A percentile compares a stretch with the other conserved stretches of the same genome.
phyloP scores from a whole-genome alignment of 495 filamentous ascomycete genomes.

The Talaromyces thailandensis region DNA sequence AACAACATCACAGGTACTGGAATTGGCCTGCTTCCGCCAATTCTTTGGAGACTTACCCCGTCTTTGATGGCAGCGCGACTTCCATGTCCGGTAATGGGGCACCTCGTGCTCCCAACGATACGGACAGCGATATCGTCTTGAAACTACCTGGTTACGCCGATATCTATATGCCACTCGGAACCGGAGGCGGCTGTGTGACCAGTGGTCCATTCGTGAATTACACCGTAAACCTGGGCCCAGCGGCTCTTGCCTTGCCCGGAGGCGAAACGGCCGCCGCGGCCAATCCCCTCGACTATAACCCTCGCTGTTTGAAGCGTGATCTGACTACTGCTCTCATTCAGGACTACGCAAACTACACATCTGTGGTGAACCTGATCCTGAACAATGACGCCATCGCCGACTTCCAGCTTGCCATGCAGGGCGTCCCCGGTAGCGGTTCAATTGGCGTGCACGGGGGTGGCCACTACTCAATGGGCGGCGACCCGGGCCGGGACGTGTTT shows the following conservation, averaged over 20 bases:
- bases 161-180: constrained; percentile 33
- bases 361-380: constrained; percentile 37
- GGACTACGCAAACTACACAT: constrained; percentile 41
- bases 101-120: constrained; percentile 11
- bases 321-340: constrained; percentile 38
- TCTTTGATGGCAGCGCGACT: constrained; percentile 54
- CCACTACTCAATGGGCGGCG: constrained; percentile 55
- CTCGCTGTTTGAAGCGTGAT: constrained; percentile 59
- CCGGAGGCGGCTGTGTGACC: constrained; percentile 56
- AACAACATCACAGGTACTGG: constrained; percentile 40
- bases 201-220: constrained; percentile 49
- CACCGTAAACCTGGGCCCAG: constrained; percentile 44
- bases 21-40: constrained; percentile 49
- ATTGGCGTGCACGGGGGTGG: constrained; percentile 55
- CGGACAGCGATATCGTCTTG: constrained; percentile 18
- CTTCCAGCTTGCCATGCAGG: constrained; percentile 45
- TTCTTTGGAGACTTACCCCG: constrained; percentile 44
- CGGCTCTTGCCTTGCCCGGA: constrained; percentile 22
- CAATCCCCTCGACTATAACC: constrained; percentile 40
- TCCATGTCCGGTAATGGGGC: constrained; percentile 56
- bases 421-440: constrained; percentile 35
- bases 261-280: constrained; percentile 8
- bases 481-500: constrained; percentile 51
- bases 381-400: constrained; percentile 32
- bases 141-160: constrained; percentile 12